phyloP scores from a whole-genome alignment of 2,329 filamentous ascomycete genomes.

The Trichoderma hamatum region DNA sequence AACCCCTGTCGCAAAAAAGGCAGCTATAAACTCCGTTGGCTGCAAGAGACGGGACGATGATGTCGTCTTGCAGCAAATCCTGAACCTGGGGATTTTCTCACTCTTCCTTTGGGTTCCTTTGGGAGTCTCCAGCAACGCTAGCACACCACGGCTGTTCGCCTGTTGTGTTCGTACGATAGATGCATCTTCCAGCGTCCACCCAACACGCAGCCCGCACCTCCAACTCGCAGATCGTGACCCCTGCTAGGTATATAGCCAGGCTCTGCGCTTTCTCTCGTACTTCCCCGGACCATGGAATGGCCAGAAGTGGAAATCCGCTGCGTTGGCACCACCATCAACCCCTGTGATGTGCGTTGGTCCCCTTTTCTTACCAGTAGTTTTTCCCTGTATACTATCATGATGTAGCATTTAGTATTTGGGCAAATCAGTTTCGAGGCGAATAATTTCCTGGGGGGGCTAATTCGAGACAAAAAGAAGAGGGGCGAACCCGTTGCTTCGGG shows the following conservation, averaged over 20 bases:
- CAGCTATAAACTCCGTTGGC: background rate
- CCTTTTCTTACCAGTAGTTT: background rate
- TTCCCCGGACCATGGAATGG: constrained; percentile 23
- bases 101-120: too few relatives aligned
- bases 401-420: background rate
- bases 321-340: constrained; percentile 5
- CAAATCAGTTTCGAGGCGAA: background rate
- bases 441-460: background rate
- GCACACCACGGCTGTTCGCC: background rate
- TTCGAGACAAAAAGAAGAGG: background rate
- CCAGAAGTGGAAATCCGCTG: constrained; percentile 25
- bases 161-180: background rate
- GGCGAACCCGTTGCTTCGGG: constrained; percentile 18
- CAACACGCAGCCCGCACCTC: constrained; percentile 8
- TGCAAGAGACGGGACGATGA: constrained; percentile 16
- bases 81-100: background rate
- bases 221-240: constrained; percentile 8
- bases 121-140: background rate
- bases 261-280: background rate
- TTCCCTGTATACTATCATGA: background rate
- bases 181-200: background rate
- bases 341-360: constrained; percentile 6
- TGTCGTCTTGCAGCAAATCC: constrained; percentile 15
- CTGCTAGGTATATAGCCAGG: background rate
- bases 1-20: background rate